Conservation (phyloP, 164 flowering plant genomes). For the Liriodendron chinense region DNA sequence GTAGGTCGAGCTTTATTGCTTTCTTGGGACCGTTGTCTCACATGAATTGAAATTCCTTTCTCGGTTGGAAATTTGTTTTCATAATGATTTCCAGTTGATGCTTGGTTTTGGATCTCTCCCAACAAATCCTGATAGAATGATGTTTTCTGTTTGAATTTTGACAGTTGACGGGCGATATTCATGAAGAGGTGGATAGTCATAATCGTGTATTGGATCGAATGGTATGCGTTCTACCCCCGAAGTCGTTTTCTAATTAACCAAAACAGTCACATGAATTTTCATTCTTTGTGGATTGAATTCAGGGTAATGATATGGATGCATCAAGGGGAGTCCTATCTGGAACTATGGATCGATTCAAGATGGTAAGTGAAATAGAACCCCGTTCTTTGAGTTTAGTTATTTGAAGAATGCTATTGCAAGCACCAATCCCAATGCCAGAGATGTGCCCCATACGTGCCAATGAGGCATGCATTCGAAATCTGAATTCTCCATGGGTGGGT, state of each 20-base stretch:
- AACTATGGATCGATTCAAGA: conserved; percentile 82
- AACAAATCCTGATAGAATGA: neutral
- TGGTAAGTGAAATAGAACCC: conserved; percentile 33
- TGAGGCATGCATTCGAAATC: no score
- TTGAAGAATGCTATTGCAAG: neutral
- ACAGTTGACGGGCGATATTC: conserved; percentile 86
- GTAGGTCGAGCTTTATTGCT: neutral
- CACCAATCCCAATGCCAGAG: no score
- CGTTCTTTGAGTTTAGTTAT: neutral
- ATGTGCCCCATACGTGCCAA: no score
- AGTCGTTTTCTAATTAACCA: neutral
- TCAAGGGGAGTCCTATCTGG: conserved; percentile 85
- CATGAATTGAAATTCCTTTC: neutral
- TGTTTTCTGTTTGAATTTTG: conserved; percentile 12
- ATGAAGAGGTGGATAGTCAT: conserved; percentile 84
- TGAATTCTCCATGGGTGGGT: no score
- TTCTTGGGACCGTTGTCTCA: neutral
- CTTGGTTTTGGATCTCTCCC: neutral
- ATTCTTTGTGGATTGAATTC: conserved; percentile 3
- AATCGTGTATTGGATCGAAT: conserved; percentile 76
- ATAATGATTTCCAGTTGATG: neutral
- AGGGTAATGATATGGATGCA: conserved; percentile 89
- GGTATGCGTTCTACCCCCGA: conserved; percentile 35
- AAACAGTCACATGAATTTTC: neutral
- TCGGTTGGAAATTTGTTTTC: neutral